These are phyloP conservation scores for Rhodotorula sp. DNA, from an alignment of 1,284 basidiomycete species.

Conservation along the genomic window DNA sequence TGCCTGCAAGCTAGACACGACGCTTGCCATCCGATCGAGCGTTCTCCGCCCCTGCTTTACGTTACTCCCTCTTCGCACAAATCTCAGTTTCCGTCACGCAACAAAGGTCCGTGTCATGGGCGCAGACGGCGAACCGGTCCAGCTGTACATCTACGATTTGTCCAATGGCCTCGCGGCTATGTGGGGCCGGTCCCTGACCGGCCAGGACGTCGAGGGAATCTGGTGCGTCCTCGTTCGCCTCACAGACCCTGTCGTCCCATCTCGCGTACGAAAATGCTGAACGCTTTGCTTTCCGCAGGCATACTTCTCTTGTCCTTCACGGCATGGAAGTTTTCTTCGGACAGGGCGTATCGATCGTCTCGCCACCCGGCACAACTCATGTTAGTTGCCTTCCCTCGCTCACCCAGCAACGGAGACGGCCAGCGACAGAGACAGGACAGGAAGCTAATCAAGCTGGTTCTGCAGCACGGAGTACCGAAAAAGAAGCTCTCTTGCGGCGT, in stretches of 20 bases:
- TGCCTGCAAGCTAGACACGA: no score
- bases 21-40: no score
- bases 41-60: no score
- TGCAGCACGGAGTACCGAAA: conserved; percentile 48
- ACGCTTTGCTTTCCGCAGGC: conserved; percentile 43
- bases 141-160: conserved; percentile 29
- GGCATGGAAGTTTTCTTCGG: conserved; percentile 51
- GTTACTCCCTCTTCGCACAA: no score
- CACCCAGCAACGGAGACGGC: background rate
- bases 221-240: conserved; percentile 6
- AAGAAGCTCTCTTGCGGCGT: conserved; percentile 46
- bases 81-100: no score
- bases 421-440: background rate
- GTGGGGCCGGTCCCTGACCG: conserved; percentile 14
- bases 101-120: background rate
- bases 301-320: conserved; percentile 49
- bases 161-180: conserved; percentile 20
- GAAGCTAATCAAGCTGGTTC: conserved; percentile 4
- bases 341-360: conserved; percentile 47
- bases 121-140: conserved; percentile 9
- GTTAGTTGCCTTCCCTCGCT: conserved; percentile 16
- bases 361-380: conserved; percentile 40
- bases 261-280: background rate
- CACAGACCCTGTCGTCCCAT: no score
- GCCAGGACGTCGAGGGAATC: conserved; percentile 23